Evolutionary conservation across 2,329 filamentous ascomycete genomes (phyloP).

Genomic region (Dothiorella sarmentorum): DNA sequence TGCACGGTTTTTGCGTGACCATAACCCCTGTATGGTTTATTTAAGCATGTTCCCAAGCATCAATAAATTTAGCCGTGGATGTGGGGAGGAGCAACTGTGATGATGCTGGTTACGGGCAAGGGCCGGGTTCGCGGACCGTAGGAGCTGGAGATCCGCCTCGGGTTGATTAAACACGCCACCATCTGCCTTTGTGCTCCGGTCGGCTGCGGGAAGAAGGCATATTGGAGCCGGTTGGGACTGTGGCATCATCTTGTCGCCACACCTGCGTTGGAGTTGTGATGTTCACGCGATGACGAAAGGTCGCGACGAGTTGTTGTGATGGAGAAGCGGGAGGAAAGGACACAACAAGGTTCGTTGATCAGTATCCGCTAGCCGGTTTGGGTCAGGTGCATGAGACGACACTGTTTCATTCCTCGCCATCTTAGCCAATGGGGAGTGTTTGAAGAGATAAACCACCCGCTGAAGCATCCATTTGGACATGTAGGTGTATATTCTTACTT

Average conservation of each 20-base stretch:
- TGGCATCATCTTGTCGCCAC: no score
- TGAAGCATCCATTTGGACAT: no score
- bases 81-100: no score
- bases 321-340: neutral
- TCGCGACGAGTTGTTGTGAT: neutral
- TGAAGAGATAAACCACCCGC: no score
- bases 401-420: neutral
- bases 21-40: neutral
- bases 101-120: no score
- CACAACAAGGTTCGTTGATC: neutral
- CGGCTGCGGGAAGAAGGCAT: neutral
- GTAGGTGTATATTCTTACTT: no score
- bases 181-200: neutral
- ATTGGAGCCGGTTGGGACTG: neutral
- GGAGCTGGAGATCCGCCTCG: constrained; percentile 12
- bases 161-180: constrained; percentile 13
- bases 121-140: constrained; percentile 1
- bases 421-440: neutral
- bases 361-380: neutral
- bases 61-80: neutral
- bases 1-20: neutral
- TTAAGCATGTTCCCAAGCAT: constrained; percentile 13
- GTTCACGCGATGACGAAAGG: neutral
- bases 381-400: neutral
- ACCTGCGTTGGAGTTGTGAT: no score